These are phyloP conservation scores for Colletotrichum cuscutae DNA, from an alignment of 2,329 filamentous ascomycete genomes.

Conservation along the genomic window DNA sequence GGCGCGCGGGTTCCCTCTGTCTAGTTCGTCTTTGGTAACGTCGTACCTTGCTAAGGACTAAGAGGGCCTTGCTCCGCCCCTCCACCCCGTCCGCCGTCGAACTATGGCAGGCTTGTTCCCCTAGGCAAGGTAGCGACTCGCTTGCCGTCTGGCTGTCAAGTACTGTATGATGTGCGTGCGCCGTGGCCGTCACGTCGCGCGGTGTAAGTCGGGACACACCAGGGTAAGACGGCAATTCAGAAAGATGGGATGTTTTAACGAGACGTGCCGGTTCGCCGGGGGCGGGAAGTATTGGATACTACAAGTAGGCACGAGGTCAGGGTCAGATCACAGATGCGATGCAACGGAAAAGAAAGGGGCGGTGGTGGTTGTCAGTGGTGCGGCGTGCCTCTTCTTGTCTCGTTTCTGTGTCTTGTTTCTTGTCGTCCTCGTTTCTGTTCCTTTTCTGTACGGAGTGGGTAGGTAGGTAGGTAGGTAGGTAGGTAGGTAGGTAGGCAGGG, in stretches of 20 bases:
- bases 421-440: not conserved
- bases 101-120: not conserved
- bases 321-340: not conserved
- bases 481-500: too few species aligned
- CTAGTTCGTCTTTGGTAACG: not conserved
- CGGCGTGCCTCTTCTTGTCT: too few species aligned
- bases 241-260: not conserved
- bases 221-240: constrained; percentile 1
- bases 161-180: not conserved
- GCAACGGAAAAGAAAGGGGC: not conserved
- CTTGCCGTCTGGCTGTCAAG: not conserved
- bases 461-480: too few species aligned
- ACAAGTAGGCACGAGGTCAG: not conserved
- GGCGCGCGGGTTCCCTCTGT: not conserved
- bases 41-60: not conserved
- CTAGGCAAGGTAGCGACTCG: not conserved
- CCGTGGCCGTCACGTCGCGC: not conserved
- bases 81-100: constrained; percentile 9
- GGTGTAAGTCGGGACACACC: not conserved
- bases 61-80: constrained; percentile 8
- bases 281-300: not conserved
- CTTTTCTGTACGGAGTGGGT: not conserved
- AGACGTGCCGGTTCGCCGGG: not conserved
- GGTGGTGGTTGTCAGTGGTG: too few species aligned
- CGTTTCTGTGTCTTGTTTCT: not conserved